Evolutionary conservation across 352 stramenopile genomes (phyloP), one percentile per base, ranked within the genome.

Genomic region (Ophiocytium majus): DNA sequence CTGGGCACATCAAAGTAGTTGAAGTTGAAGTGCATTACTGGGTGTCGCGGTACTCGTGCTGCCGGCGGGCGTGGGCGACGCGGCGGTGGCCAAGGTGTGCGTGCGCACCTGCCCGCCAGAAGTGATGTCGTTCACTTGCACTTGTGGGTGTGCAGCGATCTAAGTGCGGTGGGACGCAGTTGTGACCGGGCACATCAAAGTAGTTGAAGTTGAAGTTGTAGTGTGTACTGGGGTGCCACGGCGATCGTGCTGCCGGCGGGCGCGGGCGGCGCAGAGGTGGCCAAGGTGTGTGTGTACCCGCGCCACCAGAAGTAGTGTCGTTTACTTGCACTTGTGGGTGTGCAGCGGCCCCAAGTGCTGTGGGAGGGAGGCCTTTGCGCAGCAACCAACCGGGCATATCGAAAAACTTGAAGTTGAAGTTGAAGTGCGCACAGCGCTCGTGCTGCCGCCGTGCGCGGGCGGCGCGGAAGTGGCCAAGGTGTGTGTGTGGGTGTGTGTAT

Each of bases 41-140:
- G n/a, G n/a, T n/a, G n/a, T n/a, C 82, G 80, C 80, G 43, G 82
- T 19, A 5, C 36, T 85, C 74, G 33, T 85, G 32, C 82, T 85
- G 5, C 82, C 82, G 17, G 76, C 50, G 0, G 75, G 50, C 0
- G 79, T 50, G 50, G 74, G 33, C 14, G 50, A 63, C 33, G 49
- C 23, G 28, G 57, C 23, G 74, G 34, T 82, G 35, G 49, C 19
- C 76, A 14, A 35, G 80, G 71, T n/a, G 23, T 10, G 31, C 80
- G n/a, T n/a, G n/a, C n/a, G n/a, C n/a, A 23, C 19, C n/a, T n/a
- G n/a, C n/a, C n/a, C n/a, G 49, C 35, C 50, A 0, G 50, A 82
- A 63, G 74, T 85, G 75, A 0, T 76, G 19, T 34, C n/a, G 50
- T 17, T 50, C 32, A 23, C 19, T 28, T 0, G 0, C 23, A 14